Conservation (phyloP, 2,329 filamentous ascomycete species). For the Pseudogymnoascus sp. region DNA sequence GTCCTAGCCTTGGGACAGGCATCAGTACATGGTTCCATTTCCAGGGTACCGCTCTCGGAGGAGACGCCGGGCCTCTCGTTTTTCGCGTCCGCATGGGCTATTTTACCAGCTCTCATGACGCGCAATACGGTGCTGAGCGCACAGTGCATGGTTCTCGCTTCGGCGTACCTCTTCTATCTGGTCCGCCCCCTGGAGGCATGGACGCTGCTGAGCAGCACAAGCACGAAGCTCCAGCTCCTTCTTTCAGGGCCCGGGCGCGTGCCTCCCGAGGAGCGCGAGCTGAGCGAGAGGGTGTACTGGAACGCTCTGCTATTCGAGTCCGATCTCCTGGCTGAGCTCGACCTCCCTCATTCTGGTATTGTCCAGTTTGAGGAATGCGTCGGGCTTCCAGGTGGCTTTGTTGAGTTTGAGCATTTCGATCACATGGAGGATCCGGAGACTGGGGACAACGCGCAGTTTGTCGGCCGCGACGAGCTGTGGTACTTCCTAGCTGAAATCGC, state of each 20-base stretch:
- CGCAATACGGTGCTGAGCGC: slow-evolving; percentile 68
- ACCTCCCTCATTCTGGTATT: slow-evolving; percentile 74
- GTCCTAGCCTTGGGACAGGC: slow-evolving; percentile 72
- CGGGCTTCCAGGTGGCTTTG: slow-evolving; percentile 68
- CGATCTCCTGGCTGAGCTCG: slow-evolving; percentile 69
- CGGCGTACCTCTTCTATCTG: slow-evolving; percentile 75
- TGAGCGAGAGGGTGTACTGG: slow-evolving; percentile 76
- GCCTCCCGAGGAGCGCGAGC: slow-evolving; percentile 59
- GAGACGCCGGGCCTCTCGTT: slow-evolving; percentile 70
- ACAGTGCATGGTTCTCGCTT: slow-evolving; percentile 72
- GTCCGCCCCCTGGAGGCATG: slow-evolving; percentile 76
- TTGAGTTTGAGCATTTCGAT: slow-evolving; percentile 35
- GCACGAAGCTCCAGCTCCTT: slow-evolving; percentile 71
- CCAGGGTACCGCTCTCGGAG: slow-evolving; percentile 56
- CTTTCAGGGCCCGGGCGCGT: slow-evolving; percentile 65
- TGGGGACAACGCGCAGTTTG: slow-evolving; percentile 33
- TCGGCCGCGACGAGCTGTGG: slow-evolving; percentile 71
- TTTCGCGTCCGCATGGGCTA: slow-evolving; percentile 70
- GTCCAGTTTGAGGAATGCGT: slow-evolving; percentile 76
- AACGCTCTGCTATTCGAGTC: slow-evolving; percentile 74
- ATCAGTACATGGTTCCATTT: slow-evolving; percentile 67
- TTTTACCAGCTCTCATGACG: slow-evolving; percentile 71
- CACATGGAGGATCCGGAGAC: slow-evolving; percentile 44
- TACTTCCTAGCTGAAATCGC: slow-evolving; percentile 81
- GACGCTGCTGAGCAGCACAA: slow-evolving; percentile 70